Conservation (phyloP, 805 yeast species). For the Starmerella riodocensis region DNA sequence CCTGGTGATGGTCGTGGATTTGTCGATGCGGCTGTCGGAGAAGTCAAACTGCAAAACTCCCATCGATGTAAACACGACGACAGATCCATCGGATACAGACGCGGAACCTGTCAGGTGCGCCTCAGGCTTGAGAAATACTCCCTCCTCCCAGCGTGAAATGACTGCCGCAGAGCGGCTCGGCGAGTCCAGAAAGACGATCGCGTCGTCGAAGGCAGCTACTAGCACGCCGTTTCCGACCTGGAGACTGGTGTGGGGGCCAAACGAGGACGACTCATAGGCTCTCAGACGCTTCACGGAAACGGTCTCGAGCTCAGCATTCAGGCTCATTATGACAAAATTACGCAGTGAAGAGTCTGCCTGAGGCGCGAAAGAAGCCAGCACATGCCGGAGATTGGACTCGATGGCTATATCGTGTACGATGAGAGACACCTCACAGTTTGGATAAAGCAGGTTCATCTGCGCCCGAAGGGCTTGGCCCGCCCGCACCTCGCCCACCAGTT, state of each 20-base stretch:
- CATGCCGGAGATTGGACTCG: conserved; percentile 33
- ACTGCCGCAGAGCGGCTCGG: conserved; percentile 26
- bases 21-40: conserved; percentile 25
- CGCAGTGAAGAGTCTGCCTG: conserved; percentile 31
- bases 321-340: conserved; percentile 43
- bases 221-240: conserved; percentile 47
- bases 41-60: conserved; percentile 20
- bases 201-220: conserved; percentile 44
- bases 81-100: conserved; percentile 35
- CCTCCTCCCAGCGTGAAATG: conserved; percentile 60
- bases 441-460: conserved; percentile 36
- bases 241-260: conserved; percentile 34
- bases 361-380: conserved; percentile 37
- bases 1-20: conserved; percentile 41
- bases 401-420: conserved; percentile 52
- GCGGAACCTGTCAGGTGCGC: conserved; percentile 45
- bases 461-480: conserved; percentile 30
- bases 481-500: conserved; percentile 29
- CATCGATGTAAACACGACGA: conserved; percentile 39
- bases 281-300: conserved; percentile 56
- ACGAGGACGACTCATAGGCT: conserved; percentile 28
- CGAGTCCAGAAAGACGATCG: conserved; percentile 55
- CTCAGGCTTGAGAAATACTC: conserved; percentile 42
- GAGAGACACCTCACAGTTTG: conserved; percentile 40
- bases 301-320: conserved; percentile 33